Conservation (phyloP, 371 early-diverging fungal genomes). For the Funneliformis caledonium region DNA sequence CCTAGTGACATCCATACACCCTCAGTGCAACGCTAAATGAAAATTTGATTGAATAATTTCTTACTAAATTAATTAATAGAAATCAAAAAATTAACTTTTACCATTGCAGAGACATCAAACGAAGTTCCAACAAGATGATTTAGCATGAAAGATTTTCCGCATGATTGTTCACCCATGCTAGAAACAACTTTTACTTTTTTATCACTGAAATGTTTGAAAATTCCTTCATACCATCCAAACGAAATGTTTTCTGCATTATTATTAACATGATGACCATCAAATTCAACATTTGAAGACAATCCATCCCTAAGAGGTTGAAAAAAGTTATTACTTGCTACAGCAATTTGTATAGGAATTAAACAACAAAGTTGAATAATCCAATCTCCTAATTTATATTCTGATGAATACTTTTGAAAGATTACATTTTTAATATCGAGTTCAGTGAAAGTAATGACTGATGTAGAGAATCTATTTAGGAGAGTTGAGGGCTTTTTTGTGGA, state of each 20-base stretch:
- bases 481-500: neutral
- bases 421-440: neutral
- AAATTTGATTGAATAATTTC: neutral
- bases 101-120: constrained; percentile 38
- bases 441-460: neutral
- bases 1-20: constrained; percentile 40
- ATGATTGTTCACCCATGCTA: constrained; percentile 40
- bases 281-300: neutral
- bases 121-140: constrained; percentile 36
- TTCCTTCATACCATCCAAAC: constrained; percentile 31
- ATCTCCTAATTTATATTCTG: neutral
- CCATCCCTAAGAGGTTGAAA: constrained; percentile 31
- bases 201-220: constrained; percentile 32
- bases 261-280: constrained; percentile 4
- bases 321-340: neutral
- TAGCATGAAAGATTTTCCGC: constrained; percentile 36
- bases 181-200: constrained; percentile 33
- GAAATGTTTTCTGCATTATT: neutral
- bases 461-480: neutral
- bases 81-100: too few species aligned
- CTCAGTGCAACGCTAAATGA: constrained; percentile 17
- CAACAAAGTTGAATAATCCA: constrained; percentile 27
- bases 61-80: too few species aligned
- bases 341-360: constrained; percentile 30
- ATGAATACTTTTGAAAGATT: neutral